Evolutionary conservation across 176 grass and related monocot genomes (phyloP), one percentile per base, ranked within the genome.

Genomic region (Guadua angustifolia): DNA sequence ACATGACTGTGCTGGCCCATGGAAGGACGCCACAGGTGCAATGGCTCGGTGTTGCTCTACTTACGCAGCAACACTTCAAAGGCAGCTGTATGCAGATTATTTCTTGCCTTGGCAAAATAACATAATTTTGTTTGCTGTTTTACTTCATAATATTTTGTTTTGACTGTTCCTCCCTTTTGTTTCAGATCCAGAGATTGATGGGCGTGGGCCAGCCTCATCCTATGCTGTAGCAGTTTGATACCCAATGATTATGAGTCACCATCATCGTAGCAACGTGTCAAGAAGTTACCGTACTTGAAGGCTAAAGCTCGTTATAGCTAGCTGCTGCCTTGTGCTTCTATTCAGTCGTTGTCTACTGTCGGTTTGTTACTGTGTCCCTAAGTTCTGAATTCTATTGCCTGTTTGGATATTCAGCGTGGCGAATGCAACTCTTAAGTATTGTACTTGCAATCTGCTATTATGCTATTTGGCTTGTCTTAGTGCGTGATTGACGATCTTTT

Each of bases 1-100:
- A 55, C 56, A 89, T 81, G 78, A 60, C 45, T 77, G 83, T 45
- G 83, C 82, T 86, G 88, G 88, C 82, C 88, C 82, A 86, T 70
- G 88, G 88, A 86, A 85, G 36, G 78, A 89, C 25, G 88, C 70
- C 78, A 46, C 69, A 35, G 69, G 69, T 57, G 61, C 83, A 75
- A 47, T 78, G 45, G 43, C 77, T 89, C 70, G 71, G 71, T 36
- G 70, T 71, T 35, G 78, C 53, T 46, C 66, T 26, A 69, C 63
- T 59, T 62, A 89, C 9, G 4, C 77, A 63, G 21, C 35, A 85
- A 56, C 44, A 77, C 71, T 63, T 16, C 18, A 61, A 75, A 81
- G 69, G 44, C 82, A 85, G 71, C n/a, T 69, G 77, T 89, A 85
- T 71, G 77, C 45, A 62, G 1, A 32, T 61, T 73, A 52, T 50